These are phyloP conservation scores for Exophiala aquamarina DNA, from an alignment of 2,329 filamentous ascomycete genomes.

Conservation along the genomic window DNA sequence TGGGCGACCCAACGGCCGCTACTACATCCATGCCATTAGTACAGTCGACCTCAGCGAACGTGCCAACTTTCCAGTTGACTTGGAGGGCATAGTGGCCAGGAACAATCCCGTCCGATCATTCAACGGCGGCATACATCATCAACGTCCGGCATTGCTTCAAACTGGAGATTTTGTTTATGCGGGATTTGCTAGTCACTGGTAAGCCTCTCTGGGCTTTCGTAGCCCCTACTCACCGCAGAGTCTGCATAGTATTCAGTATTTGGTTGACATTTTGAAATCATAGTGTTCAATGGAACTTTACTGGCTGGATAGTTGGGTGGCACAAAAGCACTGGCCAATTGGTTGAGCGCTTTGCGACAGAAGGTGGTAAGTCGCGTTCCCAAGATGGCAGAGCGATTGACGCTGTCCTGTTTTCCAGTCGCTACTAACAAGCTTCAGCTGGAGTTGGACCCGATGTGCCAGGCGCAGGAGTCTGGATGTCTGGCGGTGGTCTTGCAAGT, in stretches of 20 bases:
- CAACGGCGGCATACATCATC: slow-evolving; percentile 53
- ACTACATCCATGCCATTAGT: slow-evolving; percentile 43
- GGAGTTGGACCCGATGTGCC: slow-evolving; percentile 20
- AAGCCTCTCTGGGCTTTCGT: slow-evolving; percentile 1
- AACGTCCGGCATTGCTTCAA: slow-evolving; percentile 51
- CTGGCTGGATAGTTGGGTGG: slow-evolving; percentile 53
- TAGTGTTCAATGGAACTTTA: slow-evolving; percentile 55
- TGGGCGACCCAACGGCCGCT: slow-evolving; percentile 39
- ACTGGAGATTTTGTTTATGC: slow-evolving; percentile 51
- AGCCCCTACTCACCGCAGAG: no score
- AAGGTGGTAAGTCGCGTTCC: slow-evolving; percentile 15
- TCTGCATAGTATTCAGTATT: not conserved
- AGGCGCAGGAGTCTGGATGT: slow-evolving; percentile 29
- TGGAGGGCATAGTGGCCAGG: slow-evolving; percentile 48
- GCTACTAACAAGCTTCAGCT: slow-evolving; percentile 10
- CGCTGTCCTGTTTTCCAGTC: no score
- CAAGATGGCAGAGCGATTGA: no score
- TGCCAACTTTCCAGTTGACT: slow-evolving; percentile 47
- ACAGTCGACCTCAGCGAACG: slow-evolving; percentile 41
- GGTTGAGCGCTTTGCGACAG: slow-evolving; percentile 22
- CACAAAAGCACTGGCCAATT: slow-evolving; percentile 32
- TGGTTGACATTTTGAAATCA: not conserved
- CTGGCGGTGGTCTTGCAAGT: slow-evolving; percentile 31
- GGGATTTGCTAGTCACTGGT: slow-evolving; percentile 56
- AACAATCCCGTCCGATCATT: slow-evolving; percentile 53